Base-by-base conservation (phyloP, 805 yeast species). In the Candida maesae region DNA sequence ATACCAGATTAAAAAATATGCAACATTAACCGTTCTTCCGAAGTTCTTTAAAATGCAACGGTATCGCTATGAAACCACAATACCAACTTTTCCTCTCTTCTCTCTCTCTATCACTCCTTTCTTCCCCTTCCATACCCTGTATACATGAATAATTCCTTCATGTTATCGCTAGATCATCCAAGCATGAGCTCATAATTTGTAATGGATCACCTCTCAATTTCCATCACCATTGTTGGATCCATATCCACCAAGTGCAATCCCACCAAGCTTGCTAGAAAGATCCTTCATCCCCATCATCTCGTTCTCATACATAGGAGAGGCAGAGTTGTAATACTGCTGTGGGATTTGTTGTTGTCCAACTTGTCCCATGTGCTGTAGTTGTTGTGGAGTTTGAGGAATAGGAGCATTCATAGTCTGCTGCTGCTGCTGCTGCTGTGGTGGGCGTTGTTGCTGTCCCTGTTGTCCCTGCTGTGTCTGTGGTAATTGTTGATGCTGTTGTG, bases 181-280 rank as follows among this genome's bases (percentile, higher is more conserved):
- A n/a, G n/a, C n/a, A n/a, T n/a, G n/a, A n/a, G n/a, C n/a, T n/a
- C n/a, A n/a, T n/a, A n/a, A n/a, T n/a, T n/a, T n/a, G n/a, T n/a
- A n/a, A n/a, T n/a, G n/a, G n/a, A 7, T 21, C 24, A 21, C 24
- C 24, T 21, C 24, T 21, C 24, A 21, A 7, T 10, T 21, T 21
- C 24, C 24, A 21, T 21, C 24, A 8, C 24, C 24, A 10, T 21
- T 21, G 10, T 33, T 21, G 18, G 38, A 29, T 31, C 39, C 39
- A 31, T 47, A 45, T 23, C 17, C 17, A 31, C 50, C 50, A 42
- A 50, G 36, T 10, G 45, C 45, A 30, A 53, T 50, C 6, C 50
- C 49, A 12, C 50, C 47, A 39, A 53, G 44, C 39, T 49, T 50
- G 3, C 38, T 30, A 2, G 53, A 50, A 27, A 53, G 38, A 19